Conservation (phyloP, 179 eudicot genomes). For the Beta macrorhiza region DNA sequence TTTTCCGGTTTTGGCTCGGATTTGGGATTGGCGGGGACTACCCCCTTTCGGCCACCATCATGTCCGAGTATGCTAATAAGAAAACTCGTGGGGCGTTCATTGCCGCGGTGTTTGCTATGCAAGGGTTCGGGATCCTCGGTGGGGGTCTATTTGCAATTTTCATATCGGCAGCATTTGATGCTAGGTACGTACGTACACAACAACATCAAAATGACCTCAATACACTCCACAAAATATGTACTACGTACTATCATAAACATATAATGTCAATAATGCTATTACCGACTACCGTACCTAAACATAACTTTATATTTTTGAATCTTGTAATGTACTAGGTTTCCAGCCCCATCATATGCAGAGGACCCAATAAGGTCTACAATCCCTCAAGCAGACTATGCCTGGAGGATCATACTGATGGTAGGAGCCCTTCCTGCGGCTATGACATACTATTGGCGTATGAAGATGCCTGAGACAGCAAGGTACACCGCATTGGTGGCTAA, state of each 20-base stretch:
- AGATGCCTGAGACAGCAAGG: slow-evolving; percentile 62
- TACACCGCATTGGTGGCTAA: slow-evolving; percentile 57
- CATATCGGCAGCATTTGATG: slow-evolving; percentile 33
- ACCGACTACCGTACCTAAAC: too few relatives aligned
- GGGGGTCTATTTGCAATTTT: slow-evolving; percentile 47
- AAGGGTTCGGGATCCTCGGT: slow-evolving; percentile 51
- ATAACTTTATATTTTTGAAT: too few relatives aligned
- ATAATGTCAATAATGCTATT: too few relatives aligned
- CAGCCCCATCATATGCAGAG: slow-evolving; percentile 36
- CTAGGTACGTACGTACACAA: slow-evolving; percentile 23
- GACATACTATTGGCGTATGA: slow-evolving; percentile 54
- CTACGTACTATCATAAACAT: too few relatives aligned
- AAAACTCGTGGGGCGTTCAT: slow-evolving; percentile 61
- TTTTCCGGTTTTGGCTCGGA: slow-evolving; percentile 67
- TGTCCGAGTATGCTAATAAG: slow-evolving; percentile 65
- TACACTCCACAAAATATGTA: too few relatives aligned
- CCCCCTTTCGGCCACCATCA: slow-evolving; percentile 63
- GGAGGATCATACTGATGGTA: slow-evolving; percentile 55
- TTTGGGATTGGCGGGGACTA: slow-evolving; percentile 70
- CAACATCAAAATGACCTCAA: background rate
- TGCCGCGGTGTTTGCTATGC: slow-evolving; percentile 73
- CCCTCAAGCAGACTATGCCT: slow-evolving; percentile 48
- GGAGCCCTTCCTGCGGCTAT: slow-evolving; percentile 45
- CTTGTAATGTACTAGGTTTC: slow-evolving; percentile 16
- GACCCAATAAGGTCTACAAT: slow-evolving; percentile 36